Base-by-base conservation (phyloP, 1,284 basidiomycete genomes). In the Fomitopsis schrenkii region DNA sequence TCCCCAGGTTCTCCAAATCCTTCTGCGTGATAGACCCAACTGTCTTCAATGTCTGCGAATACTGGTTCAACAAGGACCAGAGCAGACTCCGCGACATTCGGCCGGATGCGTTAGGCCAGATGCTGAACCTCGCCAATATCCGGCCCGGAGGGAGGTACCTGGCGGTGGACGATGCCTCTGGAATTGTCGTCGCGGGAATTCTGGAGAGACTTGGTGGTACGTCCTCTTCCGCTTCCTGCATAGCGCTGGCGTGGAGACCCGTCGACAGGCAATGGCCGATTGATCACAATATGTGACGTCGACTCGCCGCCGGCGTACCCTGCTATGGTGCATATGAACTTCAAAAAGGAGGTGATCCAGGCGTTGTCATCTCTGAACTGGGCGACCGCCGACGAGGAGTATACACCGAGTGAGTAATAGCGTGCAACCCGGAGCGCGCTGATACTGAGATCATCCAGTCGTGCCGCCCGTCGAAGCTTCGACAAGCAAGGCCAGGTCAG, bases 251-350 rank as follows among this genome's bases (percentile, higher is more conserved):
- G 61, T 45, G 45, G 19, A 33, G 14, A 17, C 36, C 28, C 17
- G 15, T 58, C 48, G 60, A 22, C 64, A 91, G 91, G 93, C 40
- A 77, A 88, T 68, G 96, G 96, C 5, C 83, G 87, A 57, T 77
- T 99, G 22, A 79, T 98, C 61, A 86, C 92, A 2, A 88, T 99
- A 69, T 94, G 91, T 69, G 94, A 97, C 66, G 86, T 90, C 38
- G 97, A 98, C 70, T 94, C 92, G 3, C 95, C 97, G 6, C 97
- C 97, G 10, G 90, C 94, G 41, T 95, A 95, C 73, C 94, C 94
- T 42, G 84, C 96, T 22, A 76, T 97, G 71, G 80, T 83, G 2
- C 81, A 89, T 59, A 94, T 97, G 91, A 98, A 98, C 74, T 94
- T 96, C 69, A 80, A 86, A 30, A 79, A 86, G 62, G 80, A 87